phyloP scores from a whole-genome alignment of 73 alveolate species.

The Breviolum minutum region DNA sequence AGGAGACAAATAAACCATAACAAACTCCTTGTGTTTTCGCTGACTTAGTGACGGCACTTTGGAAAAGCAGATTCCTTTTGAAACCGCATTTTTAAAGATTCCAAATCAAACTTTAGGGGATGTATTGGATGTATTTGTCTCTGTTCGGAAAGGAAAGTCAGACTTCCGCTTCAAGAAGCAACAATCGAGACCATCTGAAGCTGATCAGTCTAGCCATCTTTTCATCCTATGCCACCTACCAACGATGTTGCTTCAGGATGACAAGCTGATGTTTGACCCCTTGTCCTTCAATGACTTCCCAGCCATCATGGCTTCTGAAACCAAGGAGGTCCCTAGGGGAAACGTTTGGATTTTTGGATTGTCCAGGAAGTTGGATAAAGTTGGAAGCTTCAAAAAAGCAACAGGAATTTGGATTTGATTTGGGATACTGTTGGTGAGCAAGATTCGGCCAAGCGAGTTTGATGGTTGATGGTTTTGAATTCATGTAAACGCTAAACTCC shows the following conservation, averaged over 20 bases:
- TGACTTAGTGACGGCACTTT: background rate
- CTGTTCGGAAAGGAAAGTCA: too few relatives aligned
- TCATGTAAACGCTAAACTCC: too few relatives aligned
- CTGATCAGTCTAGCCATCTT: background rate
- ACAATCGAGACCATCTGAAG: too few relatives aligned
- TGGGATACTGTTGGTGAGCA: background rate
- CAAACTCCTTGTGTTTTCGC: background rate
- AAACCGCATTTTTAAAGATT: too few relatives aligned
- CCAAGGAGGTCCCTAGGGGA: conserved; percentile 21
- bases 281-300: conserved; percentile 93
- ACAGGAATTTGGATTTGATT: background rate
- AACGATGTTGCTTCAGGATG: conserved; percentile 42
- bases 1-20: too few relatives aligned
- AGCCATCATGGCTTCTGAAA: conserved; percentile 64
- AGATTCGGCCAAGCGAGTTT: background rate
- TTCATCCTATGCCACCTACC: background rate
- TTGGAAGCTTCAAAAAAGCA: background rate
- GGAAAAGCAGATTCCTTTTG: background rate
- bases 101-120: too few relatives aligned
- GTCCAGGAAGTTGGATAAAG: too few relatives aligned
- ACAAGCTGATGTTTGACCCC: conserved; percentile 92
- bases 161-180: too few relatives aligned
- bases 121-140: background rate
- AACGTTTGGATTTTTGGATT: too few relatives aligned
- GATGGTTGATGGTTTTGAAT: background rate